Percentiles rank a stretch among this genome's conserved stretches.
These are phyloP conservation scores for Lactarius trivialis DNA, from an alignment of 768 basidiomycete genomes.

Conservation along the genomic window DNA sequence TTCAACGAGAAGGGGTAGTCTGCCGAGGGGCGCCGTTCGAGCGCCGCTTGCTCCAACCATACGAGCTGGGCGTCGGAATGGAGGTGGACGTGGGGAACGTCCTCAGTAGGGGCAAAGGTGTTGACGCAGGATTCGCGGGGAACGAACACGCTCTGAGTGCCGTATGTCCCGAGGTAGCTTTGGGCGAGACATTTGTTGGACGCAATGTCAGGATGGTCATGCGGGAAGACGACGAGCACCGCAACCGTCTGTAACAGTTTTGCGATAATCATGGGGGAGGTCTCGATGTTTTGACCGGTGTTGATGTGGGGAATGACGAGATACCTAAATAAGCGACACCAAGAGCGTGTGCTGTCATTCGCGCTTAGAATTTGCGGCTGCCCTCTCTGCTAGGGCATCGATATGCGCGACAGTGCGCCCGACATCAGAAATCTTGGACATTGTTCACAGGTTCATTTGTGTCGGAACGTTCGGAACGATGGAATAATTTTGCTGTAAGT, in stretches of 20 bases:
- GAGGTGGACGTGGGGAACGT: conserved; percentile 18
- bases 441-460: background rate
- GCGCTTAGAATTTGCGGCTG: too few species aligned
- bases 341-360: background rate
- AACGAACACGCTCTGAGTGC: conserved; percentile 46
- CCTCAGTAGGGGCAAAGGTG: background rate
- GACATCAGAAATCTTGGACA: too few species aligned
- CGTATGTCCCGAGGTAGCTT: conserved; percentile 52
- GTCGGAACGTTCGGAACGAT: background rate
- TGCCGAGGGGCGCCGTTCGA: conserved; percentile 36
- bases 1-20: conserved; percentile 7
- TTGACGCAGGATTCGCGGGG: conserved; percentile 38
- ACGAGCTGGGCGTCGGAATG: conserved; percentile 27
- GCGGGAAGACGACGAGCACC: conserved; percentile 39
- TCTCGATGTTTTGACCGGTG: background rate
- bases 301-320: too few species aligned
- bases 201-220: conserved; percentile 35
- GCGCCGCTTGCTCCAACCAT: conserved; percentile 39
- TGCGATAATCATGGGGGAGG: conserved; percentile 12
- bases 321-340: too few species aligned
- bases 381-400: too few species aligned
- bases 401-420: too few species aligned
- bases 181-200: conserved; percentile 39
- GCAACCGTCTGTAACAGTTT: conserved; percentile 18
- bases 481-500: background rate